Evolutionary conservation across 306 rosid genomes (phyloP), one percentile per base, ranked within the genome.

Genomic region (Amphicarpaea edgeworthii): DNA sequence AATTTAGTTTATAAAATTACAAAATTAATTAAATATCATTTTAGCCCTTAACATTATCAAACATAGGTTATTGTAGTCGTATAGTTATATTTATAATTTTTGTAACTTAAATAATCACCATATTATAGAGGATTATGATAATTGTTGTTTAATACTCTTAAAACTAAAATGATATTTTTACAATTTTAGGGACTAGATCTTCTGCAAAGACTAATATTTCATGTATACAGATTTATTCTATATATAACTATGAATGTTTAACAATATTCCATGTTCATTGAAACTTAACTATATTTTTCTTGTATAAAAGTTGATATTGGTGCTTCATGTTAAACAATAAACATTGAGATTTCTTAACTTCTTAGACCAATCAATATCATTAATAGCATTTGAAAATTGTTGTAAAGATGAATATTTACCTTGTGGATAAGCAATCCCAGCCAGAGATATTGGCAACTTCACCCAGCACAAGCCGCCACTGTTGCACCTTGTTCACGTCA

Each of bases 371-470:
- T 46, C 7, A n/a, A n/a, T n/a, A n/a, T 45, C 8, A n/a, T n/a
- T 46, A 46, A 46, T 4, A 46, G 8, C 1, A 53, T 19, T 53
- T 8, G 14, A 8, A 53, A 53, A 6, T 3, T 51, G 12, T 17
- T 0, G 1, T 3, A 7, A 41, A 55, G 23, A n/a, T 46, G 10
- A 50, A 55, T 21, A 23, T 62, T 73, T 51, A 82, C 85, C 82
- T 71, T 7, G 76, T 47, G 17, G 54, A n/a, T 34, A 40, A 54
- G 76, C 79, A 82, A 72, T 82, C 82, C 85, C 79, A 73, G 3
- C 83, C 79, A 72, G 83, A 72, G 23, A 72, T 19, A 72, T 79
- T 79, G 30, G 83, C 75, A 1, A 73, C 83, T 80, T 73, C 83
- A 0, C 65, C 38, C 65, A 80, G 41, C 9, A 64, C 80, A 43